Percentiles rank a stretch among this genome's conserved stretches.
These are phyloP conservation scores for Neolecta irregularis DNA, from an alignment of 1,139 yeast species.

Conservation along the genomic window DNA sequence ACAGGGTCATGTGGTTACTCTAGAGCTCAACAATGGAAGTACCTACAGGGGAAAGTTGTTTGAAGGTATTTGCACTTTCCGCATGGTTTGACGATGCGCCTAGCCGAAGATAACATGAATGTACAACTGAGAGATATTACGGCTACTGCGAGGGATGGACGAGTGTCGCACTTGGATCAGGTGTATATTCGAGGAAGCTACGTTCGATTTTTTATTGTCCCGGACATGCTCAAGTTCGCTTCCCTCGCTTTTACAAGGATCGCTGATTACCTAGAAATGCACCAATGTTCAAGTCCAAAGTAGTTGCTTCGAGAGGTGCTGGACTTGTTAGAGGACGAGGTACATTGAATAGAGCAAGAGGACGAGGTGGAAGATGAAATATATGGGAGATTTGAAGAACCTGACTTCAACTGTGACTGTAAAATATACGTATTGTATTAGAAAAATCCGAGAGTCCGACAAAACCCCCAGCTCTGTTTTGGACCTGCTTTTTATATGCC, in stretches of 20 bases:
- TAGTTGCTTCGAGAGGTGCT: slow-evolving; percentile 15
- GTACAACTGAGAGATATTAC: slow-evolving; percentile 72
- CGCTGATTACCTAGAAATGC: slow-evolving; percentile 15
- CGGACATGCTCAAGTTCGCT: slow-evolving; percentile 48
- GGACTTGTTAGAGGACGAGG: slow-evolving; percentile 18
- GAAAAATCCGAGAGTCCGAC: too few species aligned
- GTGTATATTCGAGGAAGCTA: slow-evolving; percentile 88
- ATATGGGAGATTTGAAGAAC: background rate
- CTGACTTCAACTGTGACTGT: background rate
- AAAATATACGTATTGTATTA: too few species aligned
- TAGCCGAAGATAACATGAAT: slow-evolving; percentile 78
- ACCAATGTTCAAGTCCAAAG: slow-evolving; percentile 17
- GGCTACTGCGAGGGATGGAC: slow-evolving; percentile 62
- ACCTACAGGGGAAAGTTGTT: slow-evolving; percentile 73
- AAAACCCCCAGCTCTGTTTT: too few species aligned
- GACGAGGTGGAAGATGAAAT: slow-evolving; percentile 3
- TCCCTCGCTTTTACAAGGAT: background rate
- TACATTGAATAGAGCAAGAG: slow-evolving; percentile 16
- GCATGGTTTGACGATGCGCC: background rate
- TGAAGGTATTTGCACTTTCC: slow-evolving; percentile 34
- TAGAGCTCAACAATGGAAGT: slow-evolving; percentile 77
- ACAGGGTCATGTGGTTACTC: slow-evolving; percentile 69
- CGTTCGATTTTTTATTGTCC: slow-evolving; percentile 68
- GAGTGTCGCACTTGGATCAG: slow-evolving; percentile 61
- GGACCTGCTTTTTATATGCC: too few species aligned